Evolutionary conservation across 2,329 filamentous ascomycete species (phyloP).

Genomic region (Neofusicoccum ribis): DNA sequence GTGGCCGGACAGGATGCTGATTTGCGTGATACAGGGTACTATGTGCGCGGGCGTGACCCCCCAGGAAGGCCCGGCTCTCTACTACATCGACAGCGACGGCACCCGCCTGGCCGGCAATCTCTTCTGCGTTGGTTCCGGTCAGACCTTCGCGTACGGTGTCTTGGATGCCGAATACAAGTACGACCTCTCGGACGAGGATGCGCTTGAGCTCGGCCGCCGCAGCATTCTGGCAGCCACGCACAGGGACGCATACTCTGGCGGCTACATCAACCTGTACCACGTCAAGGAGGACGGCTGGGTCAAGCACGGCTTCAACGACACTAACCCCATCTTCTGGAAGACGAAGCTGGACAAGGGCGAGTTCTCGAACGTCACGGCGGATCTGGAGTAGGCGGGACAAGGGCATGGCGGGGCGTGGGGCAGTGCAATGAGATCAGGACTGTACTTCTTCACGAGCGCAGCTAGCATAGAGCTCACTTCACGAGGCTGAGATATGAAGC

Average conservation of each 20-base stretch:
- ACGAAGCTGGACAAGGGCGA: constrained; percentile 98
- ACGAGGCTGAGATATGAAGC: background rate
- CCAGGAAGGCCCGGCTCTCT: constrained; percentile 93
- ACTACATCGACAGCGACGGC: constrained; percentile 98
- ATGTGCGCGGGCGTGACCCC: constrained; percentile 98
- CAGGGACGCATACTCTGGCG: constrained; percentile 97
- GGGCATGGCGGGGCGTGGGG: background rate
- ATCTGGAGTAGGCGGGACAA: constrained; percentile 55
- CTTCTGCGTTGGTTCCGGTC: constrained; percentile 96
- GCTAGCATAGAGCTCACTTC: constrained; percentile 15
- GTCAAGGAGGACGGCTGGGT: constrained; percentile 99
- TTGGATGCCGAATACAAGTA: constrained; percentile 94
- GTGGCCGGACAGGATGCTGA: background rate
- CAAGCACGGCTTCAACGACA: constrained; percentile 97
- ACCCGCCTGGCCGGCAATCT: constrained; percentile 90
- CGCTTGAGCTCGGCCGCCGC: constrained; percentile 83
- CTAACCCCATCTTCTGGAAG: constrained; percentile 99
- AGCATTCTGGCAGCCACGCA: constrained; percentile 96
- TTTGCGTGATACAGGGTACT: constrained; percentile 60
- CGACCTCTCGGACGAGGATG: constrained; percentile 82
- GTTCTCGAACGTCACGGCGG: constrained; percentile 90
- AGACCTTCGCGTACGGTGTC: constrained; percentile 98
- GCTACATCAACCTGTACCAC: constrained; percentile 98
- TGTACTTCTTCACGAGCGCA: background rate
- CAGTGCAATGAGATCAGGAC: background rate